Evolutionary conservation across 805 yeast genomes (phyloP), one percentile per base, ranked within the genome.

Genomic region (Kregervanrija pseudodelftensis): DNA sequence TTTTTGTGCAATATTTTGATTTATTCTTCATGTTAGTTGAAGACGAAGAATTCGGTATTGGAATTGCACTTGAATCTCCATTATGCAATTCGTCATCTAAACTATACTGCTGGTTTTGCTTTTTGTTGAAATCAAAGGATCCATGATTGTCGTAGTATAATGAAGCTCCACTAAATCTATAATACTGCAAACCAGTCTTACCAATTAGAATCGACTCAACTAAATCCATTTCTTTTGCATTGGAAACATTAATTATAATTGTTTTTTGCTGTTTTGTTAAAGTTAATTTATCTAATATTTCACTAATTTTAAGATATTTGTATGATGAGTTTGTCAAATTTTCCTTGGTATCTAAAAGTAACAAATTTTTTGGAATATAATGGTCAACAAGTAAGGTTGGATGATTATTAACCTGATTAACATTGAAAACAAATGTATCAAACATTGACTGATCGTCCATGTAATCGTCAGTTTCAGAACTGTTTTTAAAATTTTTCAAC

Each of bases 161-260:
- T 14, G 82, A 74, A 1, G 79, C 70, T 12, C 87, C 86, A 17
- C 88, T 77, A 53, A 82, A 74, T 52, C 95, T 74, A 48, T 73
- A 73, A 56, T 84, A 83, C 49, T 74, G 72, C 34, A 86, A 62
- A 10, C 57, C 58, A 33, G 68, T 68, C 54, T 85, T 79, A 2
- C 96, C 96, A n/a, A 84, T 67, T 11, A 88, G 57, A 38, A 83
- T 69, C 0, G 90, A 85, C 60, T 89, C 97, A 7, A 89, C 70
- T 39, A 89, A 65, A 57, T 89, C 95, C 49, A 85, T 59, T 56
- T 85, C 93, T 56, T 82, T 80, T 16, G 81, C 71, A 53, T 71
- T 75, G 33, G 75, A 72, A 0, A 88, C 82, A 3, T 80, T 74
- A 10, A 85, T 68, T 5, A 71, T 58, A 3, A 73, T 52, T 11